phyloP scores from a whole-genome alignment of 1,284 basidiomycete genomes.

The Xanthoconium separans region DNA sequence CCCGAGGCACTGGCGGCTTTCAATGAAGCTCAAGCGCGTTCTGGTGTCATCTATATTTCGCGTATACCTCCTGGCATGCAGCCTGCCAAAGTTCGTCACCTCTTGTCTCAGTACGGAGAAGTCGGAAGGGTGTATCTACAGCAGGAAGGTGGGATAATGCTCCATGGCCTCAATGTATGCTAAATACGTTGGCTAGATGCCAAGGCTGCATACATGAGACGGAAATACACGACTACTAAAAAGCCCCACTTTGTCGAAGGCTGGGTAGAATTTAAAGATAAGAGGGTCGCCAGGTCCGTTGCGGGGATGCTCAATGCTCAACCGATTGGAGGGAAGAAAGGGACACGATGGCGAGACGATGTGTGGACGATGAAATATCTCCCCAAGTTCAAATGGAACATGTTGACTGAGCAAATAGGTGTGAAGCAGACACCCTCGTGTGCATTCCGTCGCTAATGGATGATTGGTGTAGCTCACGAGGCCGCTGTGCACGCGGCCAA shows the following conservation, averaged over 20 bases:
- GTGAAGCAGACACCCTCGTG: slow-evolving; percentile 36
- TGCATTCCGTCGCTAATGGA: slow-evolving; percentile 7
- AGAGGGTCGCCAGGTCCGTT: slow-evolving; percentile 85
- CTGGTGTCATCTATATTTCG: slow-evolving; percentile 93
- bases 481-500: slow-evolving; percentile 86
- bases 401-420: slow-evolving; percentile 99
- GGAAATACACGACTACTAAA: slow-evolving; percentile 79
- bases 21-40: slow-evolving; percentile 63
- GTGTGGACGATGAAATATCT: slow-evolving; percentile 99
- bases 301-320: slow-evolving; percentile 97
- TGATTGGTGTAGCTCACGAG: slow-evolving; percentile 74
- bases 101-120: slow-evolving; percentile 84
- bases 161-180: background rate
- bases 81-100: slow-evolving; percentile 92
- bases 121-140: slow-evolving; percentile 87
- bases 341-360: slow-evolving; percentile 90
- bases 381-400: slow-evolving; percentile 97
- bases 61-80: slow-evolving; percentile 99
- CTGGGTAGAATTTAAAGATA: slow-evolving; percentile 98
- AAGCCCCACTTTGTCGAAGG: slow-evolving; percentile 91
- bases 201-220: slow-evolving; percentile 73
- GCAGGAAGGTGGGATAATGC: slow-evolving; percentile 65
- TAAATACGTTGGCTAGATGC: slow-evolving; percentile 51
- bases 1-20: slow-evolving; percentile 70
- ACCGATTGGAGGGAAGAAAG: slow-evolving; percentile 93